A percentile compares a stretch with the other conserved stretches of the same genome.
Evolutionary conservation across 768 basidiomycete genomes (phyloP).

Genomic region (Suillus subaureus): DNA sequence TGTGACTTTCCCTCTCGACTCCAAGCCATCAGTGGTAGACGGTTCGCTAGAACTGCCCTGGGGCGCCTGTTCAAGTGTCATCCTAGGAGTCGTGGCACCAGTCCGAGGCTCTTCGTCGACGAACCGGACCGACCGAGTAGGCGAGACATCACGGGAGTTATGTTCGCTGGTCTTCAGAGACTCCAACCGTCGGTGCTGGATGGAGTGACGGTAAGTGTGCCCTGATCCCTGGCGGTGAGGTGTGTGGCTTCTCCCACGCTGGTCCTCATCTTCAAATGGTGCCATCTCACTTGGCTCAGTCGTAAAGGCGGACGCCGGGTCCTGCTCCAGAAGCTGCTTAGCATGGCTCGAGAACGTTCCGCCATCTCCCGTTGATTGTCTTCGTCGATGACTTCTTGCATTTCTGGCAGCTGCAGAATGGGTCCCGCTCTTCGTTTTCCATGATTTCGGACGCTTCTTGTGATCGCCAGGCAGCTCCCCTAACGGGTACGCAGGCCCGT

Average conservation of each 20-base stretch:
- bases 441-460: conserved; percentile 29
- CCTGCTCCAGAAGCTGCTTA: conserved; percentile 9
- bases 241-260: conserved; percentile 26
- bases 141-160: conserved; percentile 43
- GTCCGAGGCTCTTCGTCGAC: conserved; percentile 39
- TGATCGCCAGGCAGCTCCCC: conserved; percentile 13
- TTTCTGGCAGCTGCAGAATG: conserved; percentile 8
- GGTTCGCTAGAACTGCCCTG: conserved; percentile 17
- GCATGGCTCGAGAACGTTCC: conserved; percentile 9
- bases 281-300: not conserved
- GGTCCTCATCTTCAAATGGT: conserved; percentile 12
- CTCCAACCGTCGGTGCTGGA: conserved; percentile 33
- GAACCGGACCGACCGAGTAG: conserved; percentile 50
- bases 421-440: conserved; percentile 19
- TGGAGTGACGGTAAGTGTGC: conserved; percentile 21
- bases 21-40: conserved; percentile 16
- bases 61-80: conserved; percentile 22
- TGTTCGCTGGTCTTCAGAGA: conserved; percentile 24
- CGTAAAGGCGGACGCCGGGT: not conserved
- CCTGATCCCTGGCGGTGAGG: conserved; percentile 17
- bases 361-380: conserved; percentile 19
- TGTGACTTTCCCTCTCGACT: conserved; percentile 17
- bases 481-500: conserved; percentile 15
- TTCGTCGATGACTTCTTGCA: conserved; percentile 17
- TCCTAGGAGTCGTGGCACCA: conserved; percentile 24